These are phyloP conservation scores for Drechslerella coelobrocha DNA, from an alignment of 2,329 filamentous ascomycete species.

Conservation along the genomic window DNA sequence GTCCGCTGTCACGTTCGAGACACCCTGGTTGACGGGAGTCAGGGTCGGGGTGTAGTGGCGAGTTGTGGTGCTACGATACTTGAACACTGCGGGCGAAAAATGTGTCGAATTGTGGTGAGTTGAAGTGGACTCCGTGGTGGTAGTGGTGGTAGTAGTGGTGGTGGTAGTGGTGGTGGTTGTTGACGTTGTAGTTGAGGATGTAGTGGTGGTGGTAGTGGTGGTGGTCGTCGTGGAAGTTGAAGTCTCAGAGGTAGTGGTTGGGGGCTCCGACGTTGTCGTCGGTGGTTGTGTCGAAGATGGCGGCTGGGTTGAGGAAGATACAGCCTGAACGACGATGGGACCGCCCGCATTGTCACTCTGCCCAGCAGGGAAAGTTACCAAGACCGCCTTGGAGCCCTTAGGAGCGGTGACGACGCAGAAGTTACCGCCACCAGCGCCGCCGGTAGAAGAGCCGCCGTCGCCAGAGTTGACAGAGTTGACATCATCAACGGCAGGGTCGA, in stretches of 20 bases:
- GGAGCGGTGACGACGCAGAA: conserved; percentile 81
- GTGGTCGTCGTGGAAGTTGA: conserved; percentile 15
- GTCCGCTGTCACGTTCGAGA: conserved; percentile 35
- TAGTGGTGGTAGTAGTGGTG: conserved; percentile 15
- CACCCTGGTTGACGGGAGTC: conserved; percentile 48
- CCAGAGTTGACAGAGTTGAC: conserved; percentile 68
- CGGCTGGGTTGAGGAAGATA: conserved; percentile 9
- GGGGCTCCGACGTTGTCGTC: conserved; percentile 7
- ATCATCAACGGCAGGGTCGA: conserved; percentile 67
- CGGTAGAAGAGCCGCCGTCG: conserved; percentile 57
- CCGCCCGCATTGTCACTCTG: conserved; percentile 20
- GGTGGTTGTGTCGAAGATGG: conserved; percentile 15
- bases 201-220: conserved; percentile 7
- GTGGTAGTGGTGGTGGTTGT: conserved; percentile 18
- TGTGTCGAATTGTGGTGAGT: background rate
- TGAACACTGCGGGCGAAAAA: background rate
- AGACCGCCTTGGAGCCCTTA: conserved; percentile 70
- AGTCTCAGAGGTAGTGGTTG: conserved; percentile 16
- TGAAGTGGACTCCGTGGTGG: conserved; percentile 6
- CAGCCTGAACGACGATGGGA: conserved; percentile 23
- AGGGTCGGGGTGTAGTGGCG: conserved; percentile 40
- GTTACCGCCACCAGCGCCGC: conserved; percentile 70
- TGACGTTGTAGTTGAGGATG: conserved; percentile 9
- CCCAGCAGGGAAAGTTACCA: conserved; percentile 65
- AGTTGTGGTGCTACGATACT: conserved; percentile 25